Conservation (phyloP, 2,329 filamentous ascomycete species). For the Colletotrichum ledebouriae region DNA sequence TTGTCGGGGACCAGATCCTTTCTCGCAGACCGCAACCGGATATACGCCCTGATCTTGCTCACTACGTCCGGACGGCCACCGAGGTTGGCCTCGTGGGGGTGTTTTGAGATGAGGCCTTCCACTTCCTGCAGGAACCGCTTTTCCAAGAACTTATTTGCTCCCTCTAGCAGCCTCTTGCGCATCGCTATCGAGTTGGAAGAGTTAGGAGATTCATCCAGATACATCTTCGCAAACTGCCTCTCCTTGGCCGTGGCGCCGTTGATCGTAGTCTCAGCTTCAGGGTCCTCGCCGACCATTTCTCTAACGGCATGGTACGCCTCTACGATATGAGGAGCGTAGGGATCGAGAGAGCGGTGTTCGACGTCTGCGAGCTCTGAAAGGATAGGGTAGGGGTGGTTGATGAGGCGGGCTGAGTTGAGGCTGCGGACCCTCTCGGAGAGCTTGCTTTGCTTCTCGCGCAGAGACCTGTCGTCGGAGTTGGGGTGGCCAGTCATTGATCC, state of each 20-base stretch:
- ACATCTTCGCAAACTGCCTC: constrained; percentile 81
- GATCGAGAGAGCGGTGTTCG: constrained; percentile 77
- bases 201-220: constrained; percentile 80
- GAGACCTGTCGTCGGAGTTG: constrained; percentile 79
- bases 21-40: constrained; percentile 81
- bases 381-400: constrained; percentile 77
- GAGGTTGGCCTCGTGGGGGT: constrained; percentile 88
- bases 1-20: constrained; percentile 89
- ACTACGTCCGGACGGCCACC: constrained; percentile 89
- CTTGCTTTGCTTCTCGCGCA: constrained; percentile 86
- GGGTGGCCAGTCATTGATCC: constrained; percentile 60
- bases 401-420: constrained; percentile 80
- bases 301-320: constrained; percentile 88
- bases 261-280: constrained; percentile 68
- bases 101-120: constrained; percentile 82
- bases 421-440: constrained; percentile 84
- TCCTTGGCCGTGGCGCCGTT: constrained; percentile 78
- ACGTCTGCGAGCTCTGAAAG: constrained; percentile 82
- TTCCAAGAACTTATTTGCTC: constrained; percentile 85
- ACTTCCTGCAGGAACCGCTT: constrained; percentile 83
- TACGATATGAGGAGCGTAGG: constrained; percentile 80
- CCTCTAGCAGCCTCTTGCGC: constrained; percentile 83
- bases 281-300: constrained; percentile 81
- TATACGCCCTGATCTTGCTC: constrained; percentile 93
- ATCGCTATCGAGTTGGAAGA: constrained; percentile 75